These are phyloP conservation scores for Neophaeococcomyces mojaviensis DNA, from an alignment of 2,329 filamentous ascomycete genomes.

Conservation along the genomic window DNA sequence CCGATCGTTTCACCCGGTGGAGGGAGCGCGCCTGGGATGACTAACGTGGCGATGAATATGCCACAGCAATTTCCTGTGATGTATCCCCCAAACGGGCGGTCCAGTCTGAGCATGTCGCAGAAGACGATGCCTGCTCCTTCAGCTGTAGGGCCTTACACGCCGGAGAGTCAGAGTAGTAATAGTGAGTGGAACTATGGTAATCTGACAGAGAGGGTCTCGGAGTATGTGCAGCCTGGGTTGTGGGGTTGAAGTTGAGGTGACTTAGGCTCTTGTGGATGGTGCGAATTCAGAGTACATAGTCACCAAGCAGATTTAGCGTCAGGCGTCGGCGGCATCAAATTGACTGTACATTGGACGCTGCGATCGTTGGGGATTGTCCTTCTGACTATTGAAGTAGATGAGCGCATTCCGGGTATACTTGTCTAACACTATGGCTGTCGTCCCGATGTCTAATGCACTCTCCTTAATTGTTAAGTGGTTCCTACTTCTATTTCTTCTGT, in stretches of 20 bases:
- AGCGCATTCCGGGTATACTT: too few relatives aligned
- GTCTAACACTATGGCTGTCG: too few relatives aligned
- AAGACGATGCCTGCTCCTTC: background rate
- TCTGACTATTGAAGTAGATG: too few relatives aligned
- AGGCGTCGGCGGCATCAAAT: too few relatives aligned
- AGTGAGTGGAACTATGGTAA: slow-evolving; percentile 41
- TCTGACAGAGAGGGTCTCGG: slow-evolving; percentile 38
- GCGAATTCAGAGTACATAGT: too few relatives aligned
- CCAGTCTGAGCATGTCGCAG: background rate
- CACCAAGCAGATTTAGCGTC: too few relatives aligned
- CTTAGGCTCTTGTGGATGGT: too few relatives aligned
- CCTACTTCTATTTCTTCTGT: too few relatives aligned
- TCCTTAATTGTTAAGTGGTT: too few relatives aligned
- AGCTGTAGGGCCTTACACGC: slow-evolving; percentile 34
- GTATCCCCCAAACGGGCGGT: background rate
- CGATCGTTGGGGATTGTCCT: too few relatives aligned
- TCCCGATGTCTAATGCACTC: too few relatives aligned
- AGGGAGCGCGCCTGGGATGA: background rate
- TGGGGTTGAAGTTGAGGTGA: slow-evolving; percentile 26
- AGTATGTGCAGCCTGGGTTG: slow-evolving; percentile 42
- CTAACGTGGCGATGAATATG: background rate
- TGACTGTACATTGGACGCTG: too few relatives aligned
- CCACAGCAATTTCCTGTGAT: background rate
- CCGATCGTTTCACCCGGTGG: background rate
- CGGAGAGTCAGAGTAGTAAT: slow-evolving; percentile 35